phyloP scores from a whole-genome alignment of 2,329 filamentous ascomycete species.

The Diplodia intermedia region DNA sequence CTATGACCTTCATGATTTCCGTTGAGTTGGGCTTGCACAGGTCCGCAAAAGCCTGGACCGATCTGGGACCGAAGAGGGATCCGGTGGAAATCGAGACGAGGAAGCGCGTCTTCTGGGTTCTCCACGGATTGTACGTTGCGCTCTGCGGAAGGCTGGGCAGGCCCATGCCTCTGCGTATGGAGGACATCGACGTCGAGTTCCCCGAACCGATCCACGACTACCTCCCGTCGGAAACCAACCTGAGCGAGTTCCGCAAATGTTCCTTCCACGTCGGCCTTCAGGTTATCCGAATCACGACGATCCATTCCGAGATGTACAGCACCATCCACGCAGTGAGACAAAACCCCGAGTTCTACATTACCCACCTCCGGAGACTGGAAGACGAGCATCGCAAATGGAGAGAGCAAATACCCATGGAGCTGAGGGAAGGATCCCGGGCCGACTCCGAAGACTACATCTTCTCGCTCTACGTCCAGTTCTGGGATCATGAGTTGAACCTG shows the following conservation, averaged over 20 bases:
- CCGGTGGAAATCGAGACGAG: slow-evolving; percentile 75
- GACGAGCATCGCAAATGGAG: slow-evolving; percentile 68
- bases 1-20: slow-evolving; percentile 70
- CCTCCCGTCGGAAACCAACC: slow-evolving; percentile 60
- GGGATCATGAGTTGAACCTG: slow-evolving; percentile 57
- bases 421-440: slow-evolving; percentile 58
- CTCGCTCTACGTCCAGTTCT: slow-evolving; percentile 57
- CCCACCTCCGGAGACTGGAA: slow-evolving; percentile 70
- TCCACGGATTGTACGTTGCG: slow-evolving; percentile 70
- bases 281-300: slow-evolving; percentile 68
- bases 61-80: slow-evolving; percentile 52
- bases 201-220: slow-evolving; percentile 76
- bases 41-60: slow-evolving; percentile 66
- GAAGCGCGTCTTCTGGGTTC: slow-evolving; percentile 78
- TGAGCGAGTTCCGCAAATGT: slow-evolving; percentile 62
- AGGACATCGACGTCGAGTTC: slow-evolving; percentile 81
- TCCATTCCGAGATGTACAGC: slow-evolving; percentile 76
- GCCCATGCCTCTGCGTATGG: slow-evolving; percentile 74
- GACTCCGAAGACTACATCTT: slow-evolving; percentile 57
- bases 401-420: slow-evolving; percentile 66
- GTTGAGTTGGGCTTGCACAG: slow-evolving; percentile 79
- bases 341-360: slow-evolving; percentile 68
- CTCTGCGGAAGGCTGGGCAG: slow-evolving; percentile 77
- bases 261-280: slow-evolving; percentile 71
- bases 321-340: slow-evolving; percentile 75